phyloP scores from a whole-genome alignment of 106 monocot species.

The Gastrodia elata region DNA sequence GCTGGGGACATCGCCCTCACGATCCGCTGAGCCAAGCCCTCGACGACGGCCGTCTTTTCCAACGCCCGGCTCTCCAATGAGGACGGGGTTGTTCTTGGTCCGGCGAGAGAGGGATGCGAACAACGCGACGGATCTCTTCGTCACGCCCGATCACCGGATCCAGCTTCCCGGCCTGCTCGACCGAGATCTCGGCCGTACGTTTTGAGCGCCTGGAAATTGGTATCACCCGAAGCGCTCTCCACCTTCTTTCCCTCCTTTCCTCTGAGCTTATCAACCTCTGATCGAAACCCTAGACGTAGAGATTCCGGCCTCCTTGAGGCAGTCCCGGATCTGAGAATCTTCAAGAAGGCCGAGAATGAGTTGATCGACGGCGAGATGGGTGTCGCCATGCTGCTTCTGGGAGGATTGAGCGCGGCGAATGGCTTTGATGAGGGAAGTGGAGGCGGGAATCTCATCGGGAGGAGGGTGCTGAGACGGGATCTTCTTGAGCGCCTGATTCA shows the following conservation, averaged over 20 bases:
- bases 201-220: conserved; percentile 51
- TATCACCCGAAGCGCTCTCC: conserved; percentile 48
- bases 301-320: conserved; percentile 44
- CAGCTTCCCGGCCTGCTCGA: conserved; percentile 61
- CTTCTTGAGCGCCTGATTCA: conserved; percentile 32
- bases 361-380: conserved; percentile 54
- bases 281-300: conserved; percentile 12
- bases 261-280: conserved; percentile 46
- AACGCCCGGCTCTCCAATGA: conserved; percentile 74
- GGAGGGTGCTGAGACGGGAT: conserved; percentile 48
- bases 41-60: conserved; percentile 69
- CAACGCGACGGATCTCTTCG: conserved; percentile 45
- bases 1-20: conserved; percentile 56
- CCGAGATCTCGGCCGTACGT: conserved; percentile 52
- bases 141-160: conserved; percentile 62
- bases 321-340: conserved; percentile 40
- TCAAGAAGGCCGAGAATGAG: conserved; percentile 46
- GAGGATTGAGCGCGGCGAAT: conserved; percentile 42
- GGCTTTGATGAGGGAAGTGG: conserved; percentile 39
- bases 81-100: conserved; percentile 66
- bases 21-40: conserved; percentile 63
- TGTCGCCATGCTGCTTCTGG: conserved; percentile 43
- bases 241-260: conserved; percentile 49
- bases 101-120: conserved; percentile 41
- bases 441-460: conserved; percentile 42